Percentiles rank a stretch among this genome's conserved stretches.
phyloP scores from a whole-genome alignment of 441 rosid genomes.

The Populus hybrid region DNA sequence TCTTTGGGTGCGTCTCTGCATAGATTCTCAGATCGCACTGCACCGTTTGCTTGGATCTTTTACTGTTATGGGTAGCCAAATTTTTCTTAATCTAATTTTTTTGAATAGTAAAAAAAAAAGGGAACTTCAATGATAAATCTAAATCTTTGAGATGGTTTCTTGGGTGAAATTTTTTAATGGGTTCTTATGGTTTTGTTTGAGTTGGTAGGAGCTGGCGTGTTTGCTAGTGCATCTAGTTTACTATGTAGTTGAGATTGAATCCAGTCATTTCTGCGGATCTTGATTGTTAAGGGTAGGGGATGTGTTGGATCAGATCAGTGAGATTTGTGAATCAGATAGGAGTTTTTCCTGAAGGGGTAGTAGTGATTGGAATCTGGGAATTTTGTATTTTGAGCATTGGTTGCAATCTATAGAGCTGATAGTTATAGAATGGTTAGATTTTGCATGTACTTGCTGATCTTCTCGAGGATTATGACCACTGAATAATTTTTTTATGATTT shows the following conservation, averaged over 20 bases:
- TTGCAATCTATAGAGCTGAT: not conserved
- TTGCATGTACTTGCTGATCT: not conserved
- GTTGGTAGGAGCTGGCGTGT: not conserved
- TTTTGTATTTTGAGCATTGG: not conserved
- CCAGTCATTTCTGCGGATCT: not conserved
- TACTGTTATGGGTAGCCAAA: not conserved
- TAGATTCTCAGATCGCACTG: not conserved
- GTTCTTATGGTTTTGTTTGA: not conserved
- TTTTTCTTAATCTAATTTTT: conserved; percentile 8
- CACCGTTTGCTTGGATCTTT: not conserved
- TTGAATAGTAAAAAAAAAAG: not conserved
- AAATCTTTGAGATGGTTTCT: not conserved
- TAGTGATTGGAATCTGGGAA: not conserved
- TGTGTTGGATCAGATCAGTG: not conserved
- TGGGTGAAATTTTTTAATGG: not conserved
- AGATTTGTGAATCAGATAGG: not conserved
- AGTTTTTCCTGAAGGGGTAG: not conserved
- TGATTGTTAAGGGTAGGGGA: not conserved
- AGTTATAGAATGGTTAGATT: not conserved
- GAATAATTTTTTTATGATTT: not conserved
- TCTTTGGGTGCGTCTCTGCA: not conserved
- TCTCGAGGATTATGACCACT: not conserved
- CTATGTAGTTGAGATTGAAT: not conserved
- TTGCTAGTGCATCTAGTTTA: not conserved
- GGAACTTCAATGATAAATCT: not conserved